These are phyloP conservation scores for Boletus smithii DNA, from an alignment of 1,284 basidiomycete genomes.

Conservation along the genomic window DNA sequence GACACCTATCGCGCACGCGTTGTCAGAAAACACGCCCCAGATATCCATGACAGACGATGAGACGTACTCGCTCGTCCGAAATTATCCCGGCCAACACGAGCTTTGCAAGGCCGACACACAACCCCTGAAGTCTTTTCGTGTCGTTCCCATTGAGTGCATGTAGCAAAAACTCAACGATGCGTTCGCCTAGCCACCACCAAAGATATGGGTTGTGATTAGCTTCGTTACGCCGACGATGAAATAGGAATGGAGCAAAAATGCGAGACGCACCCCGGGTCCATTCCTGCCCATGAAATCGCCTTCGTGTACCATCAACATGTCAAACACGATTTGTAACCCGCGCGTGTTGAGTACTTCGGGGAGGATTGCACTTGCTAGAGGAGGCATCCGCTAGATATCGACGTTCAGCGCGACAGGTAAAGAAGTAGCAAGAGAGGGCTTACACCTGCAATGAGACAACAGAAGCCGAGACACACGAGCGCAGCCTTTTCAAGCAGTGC, in stretches of 20 bases:
- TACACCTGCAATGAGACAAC: too few relatives aligned
- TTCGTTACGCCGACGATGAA: background rate
- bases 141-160: constrained; percentile 80
- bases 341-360: too few relatives aligned
- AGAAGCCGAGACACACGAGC: too few relatives aligned
- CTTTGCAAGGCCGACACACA: constrained; percentile 84
- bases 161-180: constrained; percentile 75
- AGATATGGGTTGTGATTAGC: background rate
- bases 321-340: constrained; percentile 88
- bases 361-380: too few relatives aligned
- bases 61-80: constrained; percentile 64
- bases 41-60: background rate
- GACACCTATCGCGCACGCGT: constrained; percentile 54
- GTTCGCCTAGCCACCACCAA: constrained; percentile 45
- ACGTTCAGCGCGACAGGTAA: too few relatives aligned
- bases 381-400: too few relatives aligned
- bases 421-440: too few relatives aligned
- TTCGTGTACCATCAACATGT: constrained; percentile 90
- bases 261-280: constrained; percentile 55
- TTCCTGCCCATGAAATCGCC: constrained; percentile 65
- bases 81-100: constrained; percentile 88
- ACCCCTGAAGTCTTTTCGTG: constrained; percentile 71
- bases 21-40: background rate
- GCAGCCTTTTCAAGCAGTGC: too few relatives aligned
- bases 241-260: too few relatives aligned